phyloP scores from a whole-genome alignment of 2,329 filamentous ascomycete genomes.

The Aphanocladium album region DNA sequence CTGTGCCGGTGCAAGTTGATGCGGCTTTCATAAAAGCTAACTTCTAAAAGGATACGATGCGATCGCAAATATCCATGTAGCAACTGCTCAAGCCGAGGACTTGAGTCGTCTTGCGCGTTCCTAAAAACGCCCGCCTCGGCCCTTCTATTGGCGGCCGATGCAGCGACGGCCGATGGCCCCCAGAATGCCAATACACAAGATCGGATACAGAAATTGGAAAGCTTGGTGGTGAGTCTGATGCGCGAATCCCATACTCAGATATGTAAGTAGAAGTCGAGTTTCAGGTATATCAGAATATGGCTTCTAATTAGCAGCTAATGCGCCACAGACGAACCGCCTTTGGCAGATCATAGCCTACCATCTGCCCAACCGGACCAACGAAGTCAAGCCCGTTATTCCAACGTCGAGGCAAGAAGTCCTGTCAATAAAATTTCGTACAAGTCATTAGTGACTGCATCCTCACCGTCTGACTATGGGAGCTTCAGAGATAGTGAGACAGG shows the following conservation, averaged over 20 bases:
- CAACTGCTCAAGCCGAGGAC: conserved; percentile 18
- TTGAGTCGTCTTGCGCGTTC: conserved; percentile 20
- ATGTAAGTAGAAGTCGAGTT: too few relatives aligned
- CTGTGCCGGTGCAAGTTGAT: too few relatives aligned
- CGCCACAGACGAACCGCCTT: not conserved
- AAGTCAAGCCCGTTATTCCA: too few relatives aligned
- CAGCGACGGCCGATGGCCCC: not conserved
- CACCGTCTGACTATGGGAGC: conserved; percentile 25
- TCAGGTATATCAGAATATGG: not conserved
- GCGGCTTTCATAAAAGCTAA: not conserved
- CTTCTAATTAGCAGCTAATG: not conserved
- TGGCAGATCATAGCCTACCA: not conserved
- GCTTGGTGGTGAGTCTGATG: conserved; percentile 24
- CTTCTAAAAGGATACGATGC: conserved; percentile 19
- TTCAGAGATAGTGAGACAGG: conserved; percentile 23
- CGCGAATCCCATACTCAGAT: not conserved
- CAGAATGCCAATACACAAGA: not conserved
- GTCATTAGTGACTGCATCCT: not conserved
- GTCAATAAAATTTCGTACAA: not conserved
- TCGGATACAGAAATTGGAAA: conserved; percentile 27
- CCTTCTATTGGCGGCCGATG: not conserved
- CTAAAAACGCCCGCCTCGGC: not conserved
- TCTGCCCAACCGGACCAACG: not conserved
- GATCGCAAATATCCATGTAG: conserved; percentile 22
- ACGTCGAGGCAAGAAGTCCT: too few relatives aligned